Percentiles rank a stretch among this genome's conserved stretches.
Evolutionary conservation across 176 grass and related monocot species (phyloP).

Genomic region (Zoysia japonica): DNA sequence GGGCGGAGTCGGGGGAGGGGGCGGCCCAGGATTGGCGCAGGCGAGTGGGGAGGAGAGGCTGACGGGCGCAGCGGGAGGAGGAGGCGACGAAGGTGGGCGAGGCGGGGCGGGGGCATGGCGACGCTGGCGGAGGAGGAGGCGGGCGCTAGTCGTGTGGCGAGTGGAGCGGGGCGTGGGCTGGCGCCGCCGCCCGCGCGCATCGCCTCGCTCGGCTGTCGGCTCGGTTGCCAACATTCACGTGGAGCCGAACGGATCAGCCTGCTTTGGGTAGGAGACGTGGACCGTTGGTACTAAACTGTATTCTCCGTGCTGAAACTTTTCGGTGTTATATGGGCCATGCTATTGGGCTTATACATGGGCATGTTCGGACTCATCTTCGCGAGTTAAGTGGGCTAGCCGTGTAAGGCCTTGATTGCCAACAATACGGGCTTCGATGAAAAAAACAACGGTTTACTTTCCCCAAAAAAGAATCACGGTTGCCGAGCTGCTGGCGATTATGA

Average conservation of each 20-base stretch:
- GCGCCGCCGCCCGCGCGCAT: slow-evolving; percentile 54
- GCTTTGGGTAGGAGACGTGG: background rate
- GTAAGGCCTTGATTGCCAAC: too few relatives aligned
- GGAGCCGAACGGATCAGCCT: slow-evolving; percentile 19
- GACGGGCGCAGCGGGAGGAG: slow-evolving; percentile 17
- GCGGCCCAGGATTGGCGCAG: background rate
- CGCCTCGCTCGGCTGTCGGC: slow-evolving; percentile 13
- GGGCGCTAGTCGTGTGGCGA: slow-evolving; percentile 17
- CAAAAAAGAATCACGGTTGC: too few relatives aligned
- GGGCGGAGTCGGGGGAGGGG: background rate
- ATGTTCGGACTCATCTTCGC: too few relatives aligned
- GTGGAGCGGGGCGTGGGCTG: slow-evolving; percentile 30
- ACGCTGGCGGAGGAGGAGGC: slow-evolving; percentile 20
- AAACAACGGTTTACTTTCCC: too few relatives aligned
- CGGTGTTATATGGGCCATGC: too few relatives aligned
- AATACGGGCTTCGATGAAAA: too few relatives aligned
- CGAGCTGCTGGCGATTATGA: too few relatives aligned
- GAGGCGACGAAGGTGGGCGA: slow-evolving; percentile 39
- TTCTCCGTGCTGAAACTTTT: too few relatives aligned
- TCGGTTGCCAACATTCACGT: slow-evolving; percentile 19
- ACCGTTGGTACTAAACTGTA: background rate
- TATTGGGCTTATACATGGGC: too few relatives aligned
- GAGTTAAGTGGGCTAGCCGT: too few relatives aligned
- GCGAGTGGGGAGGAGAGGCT: slow-evolving; percentile 7
- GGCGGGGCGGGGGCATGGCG: slow-evolving; percentile 40